These are phyloP conservation scores for Flaveria ramosissima DNA, from an alignment of 129 eudicot genomes.

Conservation along the genomic window DNA sequence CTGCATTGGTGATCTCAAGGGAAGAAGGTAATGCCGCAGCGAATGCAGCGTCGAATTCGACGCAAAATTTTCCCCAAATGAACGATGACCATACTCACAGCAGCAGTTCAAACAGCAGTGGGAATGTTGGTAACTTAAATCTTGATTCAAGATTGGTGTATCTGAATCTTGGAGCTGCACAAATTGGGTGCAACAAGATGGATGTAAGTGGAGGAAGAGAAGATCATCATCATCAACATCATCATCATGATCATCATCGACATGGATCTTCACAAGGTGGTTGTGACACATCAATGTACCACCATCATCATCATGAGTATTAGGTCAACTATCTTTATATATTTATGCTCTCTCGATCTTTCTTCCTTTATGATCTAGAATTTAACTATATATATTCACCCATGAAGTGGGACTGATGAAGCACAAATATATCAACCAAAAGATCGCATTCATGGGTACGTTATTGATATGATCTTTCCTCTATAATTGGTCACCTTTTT, in stretches of 20 bases:
- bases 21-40: slow-evolving; percentile 55
- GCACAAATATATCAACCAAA: slow-evolving; percentile 33
- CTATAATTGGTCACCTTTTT: slow-evolving; percentile 35
- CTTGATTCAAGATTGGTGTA: slow-evolving; percentile 83
- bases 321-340: slow-evolving; percentile 42
- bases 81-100: slow-evolving; percentile 42
- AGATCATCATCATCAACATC: slow-evolving; percentile 23
- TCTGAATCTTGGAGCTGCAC: slow-evolving; percentile 77
- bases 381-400: slow-evolving; percentile 32
- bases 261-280: slow-evolving; percentile 57
- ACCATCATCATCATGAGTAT: slow-evolving; percentile 76
- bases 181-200: slow-evolving; percentile 45
- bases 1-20: slow-evolving; percentile 92
- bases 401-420: slow-evolving; percentile 40
- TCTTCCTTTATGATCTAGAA: slow-evolving; percentile 33
- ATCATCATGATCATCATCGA: slow-evolving; percentile 47
- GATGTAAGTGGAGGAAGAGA: slow-evolving; percentile 50
- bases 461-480: slow-evolving; percentile 37
- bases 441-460: slow-evolving; percentile 35
- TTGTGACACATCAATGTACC: slow-evolving; percentile 68
- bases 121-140: slow-evolving; percentile 49
- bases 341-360: slow-evolving; percentile 17
- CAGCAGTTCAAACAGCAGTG: slow-evolving; percentile 50
- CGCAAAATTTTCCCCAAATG: slow-evolving; percentile 56
- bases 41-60: slow-evolving; percentile 39